Evolutionary conservation across 1,284 basidiomycete genomes (phyloP).

Genomic region (Pulveroboletus sp.): DNA sequence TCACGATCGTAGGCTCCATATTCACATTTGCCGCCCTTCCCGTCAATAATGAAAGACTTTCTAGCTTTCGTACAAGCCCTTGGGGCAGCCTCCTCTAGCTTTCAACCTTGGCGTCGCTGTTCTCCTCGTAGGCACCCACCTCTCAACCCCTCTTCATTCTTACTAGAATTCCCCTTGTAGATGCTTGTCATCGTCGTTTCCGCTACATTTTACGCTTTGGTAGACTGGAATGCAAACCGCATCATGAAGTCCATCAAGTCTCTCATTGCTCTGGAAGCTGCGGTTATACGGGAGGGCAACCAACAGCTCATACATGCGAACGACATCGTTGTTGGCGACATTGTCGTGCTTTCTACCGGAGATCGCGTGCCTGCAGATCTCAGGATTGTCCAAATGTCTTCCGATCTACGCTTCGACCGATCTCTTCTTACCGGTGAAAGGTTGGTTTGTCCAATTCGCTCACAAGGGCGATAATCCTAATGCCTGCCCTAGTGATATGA

Average conservation of each 20-base stretch:
- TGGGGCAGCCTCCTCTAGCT: slow-evolving; percentile 51
- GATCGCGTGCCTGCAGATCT: slow-evolving; percentile 86
- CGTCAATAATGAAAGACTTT: slow-evolving; percentile 14
- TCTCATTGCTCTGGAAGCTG: slow-evolving; percentile 45
- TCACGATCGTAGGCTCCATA: slow-evolving; percentile 41
- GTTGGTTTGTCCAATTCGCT: slow-evolving; percentile 15
- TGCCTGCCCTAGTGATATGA: slow-evolving; percentile 42
- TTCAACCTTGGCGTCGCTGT: slow-evolving; percentile 70
- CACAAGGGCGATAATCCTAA: not conserved
- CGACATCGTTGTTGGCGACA: slow-evolving; percentile 81
- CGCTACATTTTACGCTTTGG: slow-evolving; percentile 49
- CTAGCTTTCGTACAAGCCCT: slow-evolving; percentile 47
- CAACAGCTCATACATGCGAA: slow-evolving; percentile 67
- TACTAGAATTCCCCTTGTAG: slow-evolving; percentile 11
- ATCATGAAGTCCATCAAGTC: slow-evolving; percentile 41
- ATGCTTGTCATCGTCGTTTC: slow-evolving; percentile 63
- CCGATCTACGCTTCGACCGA: slow-evolving; percentile 61
- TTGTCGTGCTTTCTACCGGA: slow-evolving; percentile 73
- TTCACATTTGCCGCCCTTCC: not conserved
- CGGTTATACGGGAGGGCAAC: slow-evolving; percentile 57
- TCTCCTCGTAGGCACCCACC: slow-evolving; percentile 66
- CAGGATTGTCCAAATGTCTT: slow-evolving; percentile 57
- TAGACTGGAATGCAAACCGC: slow-evolving; percentile 42
- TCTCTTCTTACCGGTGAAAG: slow-evolving; percentile 65
- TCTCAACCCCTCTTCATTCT: not conserved